A percentile compares a stretch with the other conserved stretches of the same genome.
Evolutionary conservation across 371 early-diverging fungal genomes (phyloP).

Genomic region (Phascolomyces articulosus): DNA sequence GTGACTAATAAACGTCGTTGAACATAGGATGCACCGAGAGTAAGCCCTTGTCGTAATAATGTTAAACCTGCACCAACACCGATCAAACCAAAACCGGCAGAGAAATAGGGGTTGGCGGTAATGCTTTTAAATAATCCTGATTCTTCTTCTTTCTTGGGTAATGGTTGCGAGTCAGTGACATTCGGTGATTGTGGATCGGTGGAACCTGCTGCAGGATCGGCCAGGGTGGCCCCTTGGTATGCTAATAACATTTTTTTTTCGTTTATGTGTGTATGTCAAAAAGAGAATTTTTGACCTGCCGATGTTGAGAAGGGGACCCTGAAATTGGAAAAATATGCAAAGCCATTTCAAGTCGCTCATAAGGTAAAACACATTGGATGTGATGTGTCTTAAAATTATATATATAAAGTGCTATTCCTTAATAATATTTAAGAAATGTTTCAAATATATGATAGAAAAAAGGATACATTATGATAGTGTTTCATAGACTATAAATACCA

Average conservation of each 20-base stretch:
- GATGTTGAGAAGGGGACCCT: too few species aligned
- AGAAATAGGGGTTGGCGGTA: conserved; percentile 86
- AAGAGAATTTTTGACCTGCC: too few species aligned
- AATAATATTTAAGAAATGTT: background rate
- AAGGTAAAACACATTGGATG: too few species aligned
- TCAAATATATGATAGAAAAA: too few species aligned
- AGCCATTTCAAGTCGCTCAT: too few species aligned
- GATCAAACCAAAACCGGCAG: conserved; percentile 93
- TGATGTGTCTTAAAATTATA: too few species aligned
- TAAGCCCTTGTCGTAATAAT: conserved; percentile 73
- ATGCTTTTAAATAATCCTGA: conserved; percentile 22
- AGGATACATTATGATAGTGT: too few species aligned
- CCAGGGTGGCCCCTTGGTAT: conserved; percentile 5
- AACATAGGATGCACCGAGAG: conserved; percentile 66
- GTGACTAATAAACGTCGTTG: conserved; percentile 85
- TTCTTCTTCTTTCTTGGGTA: background rate
- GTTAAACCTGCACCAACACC: conserved; percentile 90
- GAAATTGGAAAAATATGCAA: too few species aligned
- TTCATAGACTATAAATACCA: too few species aligned
- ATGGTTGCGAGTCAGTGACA: background rate
- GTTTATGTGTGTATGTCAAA: background rate
- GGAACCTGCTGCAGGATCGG: background rate
- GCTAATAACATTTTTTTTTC: background rate
- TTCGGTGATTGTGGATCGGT: background rate
- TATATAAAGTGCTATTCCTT: too few species aligned